Percentiles rank a stretch among this genome's conserved stretches.
These are phyloP conservation scores for Phallus indusiatus DNA, from an alignment of 768 basidiomycete genomes.

Conservation along the genomic window DNA sequence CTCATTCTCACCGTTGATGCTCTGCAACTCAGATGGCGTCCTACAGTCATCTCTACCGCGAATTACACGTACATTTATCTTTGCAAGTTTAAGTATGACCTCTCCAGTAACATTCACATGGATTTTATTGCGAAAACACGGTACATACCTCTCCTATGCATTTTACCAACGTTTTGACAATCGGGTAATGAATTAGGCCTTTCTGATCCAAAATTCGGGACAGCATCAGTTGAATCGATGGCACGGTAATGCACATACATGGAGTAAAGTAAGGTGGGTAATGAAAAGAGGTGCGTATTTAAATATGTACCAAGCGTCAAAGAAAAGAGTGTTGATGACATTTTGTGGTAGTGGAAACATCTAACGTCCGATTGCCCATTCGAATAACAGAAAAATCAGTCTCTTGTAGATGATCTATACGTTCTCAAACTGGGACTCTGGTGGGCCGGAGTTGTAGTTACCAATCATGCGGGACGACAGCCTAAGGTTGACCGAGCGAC, in stretches of 20 bases:
- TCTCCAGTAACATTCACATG: slow-evolving; percentile 9
- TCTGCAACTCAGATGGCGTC: slow-evolving; percentile 42
- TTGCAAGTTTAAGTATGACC: no score
- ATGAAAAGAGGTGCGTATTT: slow-evolving; percentile 30
- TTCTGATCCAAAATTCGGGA: slow-evolving; percentile 39
- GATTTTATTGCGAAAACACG: slow-evolving; percentile 31
- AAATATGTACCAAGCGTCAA: no score
- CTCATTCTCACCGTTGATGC: slow-evolving; percentile 42
- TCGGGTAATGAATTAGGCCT: no score
- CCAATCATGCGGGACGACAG: slow-evolving; percentile 48
- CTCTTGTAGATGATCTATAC: slow-evolving; percentile 35
- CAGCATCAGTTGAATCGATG: slow-evolving; percentile 40
- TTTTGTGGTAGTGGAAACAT: slow-evolving; percentile 32
- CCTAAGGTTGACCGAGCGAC: slow-evolving; percentile 49
- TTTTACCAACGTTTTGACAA: slow-evolving; percentile 12
- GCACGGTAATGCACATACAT: slow-evolving; percentile 45
- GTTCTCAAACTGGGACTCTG: slow-evolving; percentile 39
- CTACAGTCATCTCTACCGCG: slow-evolving; percentile 38
- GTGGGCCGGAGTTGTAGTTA: slow-evolving; percentile 47
- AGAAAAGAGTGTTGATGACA: no score
- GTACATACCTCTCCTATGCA: slow-evolving; percentile 4
- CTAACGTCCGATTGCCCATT: slow-evolving; percentile 41
- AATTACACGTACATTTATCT: slow-evolving; percentile 32
- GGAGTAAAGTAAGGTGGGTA: slow-evolving; percentile 38
- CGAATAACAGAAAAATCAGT: slow-evolving; percentile 44